Conservation (phyloP, 2,329 filamentous ascomycete species). For the Stemphylium vesicarium region DNA sequence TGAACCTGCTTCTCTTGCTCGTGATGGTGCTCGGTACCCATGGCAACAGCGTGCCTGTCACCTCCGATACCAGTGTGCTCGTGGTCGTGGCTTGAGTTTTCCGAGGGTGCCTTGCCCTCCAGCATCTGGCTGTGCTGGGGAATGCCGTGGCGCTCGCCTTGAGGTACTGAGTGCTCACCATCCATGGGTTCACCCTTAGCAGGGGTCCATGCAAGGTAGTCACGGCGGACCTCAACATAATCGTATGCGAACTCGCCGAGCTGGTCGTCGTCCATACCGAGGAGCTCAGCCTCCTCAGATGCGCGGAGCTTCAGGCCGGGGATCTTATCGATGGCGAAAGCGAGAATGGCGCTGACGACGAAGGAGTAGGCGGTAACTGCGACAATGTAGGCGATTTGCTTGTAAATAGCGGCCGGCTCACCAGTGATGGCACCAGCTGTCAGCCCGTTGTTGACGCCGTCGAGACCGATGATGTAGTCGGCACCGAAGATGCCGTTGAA, state of each 20-base stretch:
- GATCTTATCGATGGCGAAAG: constrained; percentile 75
- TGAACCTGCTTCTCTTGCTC: constrained; percentile 41
- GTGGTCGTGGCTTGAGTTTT: constrained; percentile 53
- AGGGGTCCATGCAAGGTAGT: constrained; percentile 88
- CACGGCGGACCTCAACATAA: constrained; percentile 85
- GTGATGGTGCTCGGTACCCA: constrained; percentile 53
- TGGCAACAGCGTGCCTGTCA: constrained; percentile 60
- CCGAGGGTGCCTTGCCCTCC: constrained; percentile 60
- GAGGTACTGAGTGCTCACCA: constrained; percentile 66
- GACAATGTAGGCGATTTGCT: constrained; percentile 78
- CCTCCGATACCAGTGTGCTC: constrained; percentile 58
- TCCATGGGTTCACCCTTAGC: constrained; percentile 69
- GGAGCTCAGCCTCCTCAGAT: constrained; percentile 79
- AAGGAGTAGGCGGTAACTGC: constrained; percentile 73
- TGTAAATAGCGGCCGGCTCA: constrained; percentile 76
- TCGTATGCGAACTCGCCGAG: constrained; percentile 90
- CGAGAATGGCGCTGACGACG: constrained; percentile 74
- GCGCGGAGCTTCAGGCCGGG: constrained; percentile 81
- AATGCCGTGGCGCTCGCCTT: constrained; percentile 72
- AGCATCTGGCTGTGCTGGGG: constrained; percentile 71
- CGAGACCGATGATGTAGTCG: constrained; percentile 75
- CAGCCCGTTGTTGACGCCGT: constrained; percentile 72
- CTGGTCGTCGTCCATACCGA: constrained; percentile 90
- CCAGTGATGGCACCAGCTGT: constrained; percentile 72
- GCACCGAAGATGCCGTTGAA: constrained; percentile 79